Percentiles rank a stretch among this genome's conserved stretches.
These are phyloP conservation scores for Collybia mongolica DNA, from an alignment of 768 basidiomycete genomes.

Conservation along the genomic window DNA sequence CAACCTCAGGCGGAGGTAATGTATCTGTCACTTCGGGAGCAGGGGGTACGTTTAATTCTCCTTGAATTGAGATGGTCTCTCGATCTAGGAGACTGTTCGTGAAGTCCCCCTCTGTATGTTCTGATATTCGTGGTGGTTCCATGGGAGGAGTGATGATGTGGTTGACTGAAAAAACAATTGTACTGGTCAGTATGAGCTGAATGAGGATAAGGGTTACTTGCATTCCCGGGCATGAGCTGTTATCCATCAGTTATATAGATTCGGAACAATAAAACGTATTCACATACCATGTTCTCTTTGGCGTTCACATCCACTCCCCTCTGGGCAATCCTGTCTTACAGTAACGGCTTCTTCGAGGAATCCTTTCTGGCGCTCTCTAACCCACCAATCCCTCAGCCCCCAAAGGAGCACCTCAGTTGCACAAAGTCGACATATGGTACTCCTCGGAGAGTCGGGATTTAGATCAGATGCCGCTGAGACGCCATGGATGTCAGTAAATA, in stretches of 20 bases:
- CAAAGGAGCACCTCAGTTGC: constrained; percentile 74
- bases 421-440: constrained; percentile 66
- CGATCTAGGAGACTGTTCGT: no score
- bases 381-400: constrained; percentile 82
- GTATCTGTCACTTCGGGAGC: no score
- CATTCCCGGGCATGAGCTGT: constrained; percentile 77
- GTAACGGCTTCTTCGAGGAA: constrained; percentile 54
- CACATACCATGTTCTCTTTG: constrained; percentile 68
- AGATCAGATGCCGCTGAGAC: constrained; percentile 56
- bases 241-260: constrained; percentile 9
- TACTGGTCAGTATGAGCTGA: background rate
- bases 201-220: constrained; percentile 31
- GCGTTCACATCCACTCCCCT: constrained; percentile 54
- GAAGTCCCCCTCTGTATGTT: no score
- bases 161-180: constrained; percentile 31
- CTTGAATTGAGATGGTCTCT: no score
- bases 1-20: no score
- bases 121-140: constrained; percentile 2
- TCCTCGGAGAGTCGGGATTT: constrained; percentile 56
- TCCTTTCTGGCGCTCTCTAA: constrained; percentile 72
- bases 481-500: constrained; percentile 68
- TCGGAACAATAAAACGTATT: background rate
- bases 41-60: no score
- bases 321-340: constrained; percentile 65
- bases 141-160: constrained; percentile 32